These are phyloP conservation scores for Phytopythium mirpurense DNA, from an alignment of 352 stramenopile genomes.

Conservation along the genomic window DNA sequence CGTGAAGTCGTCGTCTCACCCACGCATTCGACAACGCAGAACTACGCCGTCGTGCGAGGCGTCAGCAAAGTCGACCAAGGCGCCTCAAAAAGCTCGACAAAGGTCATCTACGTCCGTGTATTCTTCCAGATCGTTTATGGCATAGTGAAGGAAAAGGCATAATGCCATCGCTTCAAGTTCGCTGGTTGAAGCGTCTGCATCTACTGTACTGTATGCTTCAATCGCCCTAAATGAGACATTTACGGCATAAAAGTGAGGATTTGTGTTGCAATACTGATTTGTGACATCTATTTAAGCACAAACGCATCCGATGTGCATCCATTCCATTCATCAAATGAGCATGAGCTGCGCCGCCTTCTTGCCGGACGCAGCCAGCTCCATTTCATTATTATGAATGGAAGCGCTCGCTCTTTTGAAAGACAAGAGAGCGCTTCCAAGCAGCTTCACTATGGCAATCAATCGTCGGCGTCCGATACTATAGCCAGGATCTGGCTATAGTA, in stretches of 20 bases:
- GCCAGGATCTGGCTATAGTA: too few species aligned
- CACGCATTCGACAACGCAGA: background rate
- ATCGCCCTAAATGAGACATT: too few species aligned
- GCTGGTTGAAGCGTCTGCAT: background rate
- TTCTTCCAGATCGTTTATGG: too few species aligned
- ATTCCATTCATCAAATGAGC: too few species aligned
- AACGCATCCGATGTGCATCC: background rate
- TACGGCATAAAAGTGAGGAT: slow-evolving; percentile 6
- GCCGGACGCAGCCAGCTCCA: too few species aligned
- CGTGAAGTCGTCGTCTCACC: background rate
- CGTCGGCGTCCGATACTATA: background rate
- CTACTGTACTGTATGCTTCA: too few species aligned
- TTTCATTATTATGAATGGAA: too few species aligned
- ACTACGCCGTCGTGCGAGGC: background rate
- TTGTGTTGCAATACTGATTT: background rate
- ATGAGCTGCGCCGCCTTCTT: too few species aligned
- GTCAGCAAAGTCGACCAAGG: background rate
- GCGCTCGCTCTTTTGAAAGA: background rate
- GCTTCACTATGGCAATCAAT: background rate
- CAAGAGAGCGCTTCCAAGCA: background rate
- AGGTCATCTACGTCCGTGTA: too few species aligned
- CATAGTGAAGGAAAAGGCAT: too few species aligned
- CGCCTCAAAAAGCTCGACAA: too few species aligned
- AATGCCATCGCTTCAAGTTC: background rate
- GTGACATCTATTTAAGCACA: background rate